These are phyloP conservation scores for Epichloe elymi DNA, from an alignment of 2,329 filamentous ascomycete genomes.

Conservation along the genomic window DNA sequence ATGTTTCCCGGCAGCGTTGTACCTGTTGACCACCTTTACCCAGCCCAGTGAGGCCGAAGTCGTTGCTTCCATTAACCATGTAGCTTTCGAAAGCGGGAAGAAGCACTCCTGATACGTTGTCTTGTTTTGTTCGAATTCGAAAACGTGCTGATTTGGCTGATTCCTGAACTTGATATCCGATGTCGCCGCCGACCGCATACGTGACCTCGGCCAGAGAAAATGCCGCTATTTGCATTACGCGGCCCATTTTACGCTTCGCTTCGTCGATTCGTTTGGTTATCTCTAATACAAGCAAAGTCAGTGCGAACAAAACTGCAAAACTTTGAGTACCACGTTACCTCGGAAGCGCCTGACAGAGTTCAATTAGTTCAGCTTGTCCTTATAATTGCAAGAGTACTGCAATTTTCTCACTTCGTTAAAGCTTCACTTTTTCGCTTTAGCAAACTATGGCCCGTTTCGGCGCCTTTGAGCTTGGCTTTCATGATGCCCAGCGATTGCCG, in stretches of 20 bases:
- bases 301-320: conserved; percentile 5
- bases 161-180: conserved; percentile 95
- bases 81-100: conserved; percentile 90
- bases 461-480: conserved; percentile 95
- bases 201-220: conserved; percentile 96
- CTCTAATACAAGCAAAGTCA: conserved; percentile 36
- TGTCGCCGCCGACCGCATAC: conserved; percentile 90
- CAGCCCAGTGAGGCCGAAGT: conserved; percentile 89
- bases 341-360: conserved; percentile 4
- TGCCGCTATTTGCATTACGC: conserved; percentile 97
- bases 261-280: conserved; percentile 97
- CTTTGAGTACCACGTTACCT: conserved; percentile 1
- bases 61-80: conserved; percentile 76
- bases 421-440: conserved; percentile 97
- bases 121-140: conserved; percentile 85
- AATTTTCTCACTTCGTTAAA: conserved; percentile 66
- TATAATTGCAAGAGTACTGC: not conserved
- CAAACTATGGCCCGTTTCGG: conserved; percentile 81
- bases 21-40: conserved; percentile 97
- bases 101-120: conserved; percentile 95
- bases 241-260: conserved; percentile 97
- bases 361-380: not conserved
- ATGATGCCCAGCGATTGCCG: conserved; percentile 92
- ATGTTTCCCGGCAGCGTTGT: conserved; percentile 87
- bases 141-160: conserved; percentile 88